Conservation (phyloP, 768 basidiomycete genomes). For the Rubroboletus satanas region DNA sequence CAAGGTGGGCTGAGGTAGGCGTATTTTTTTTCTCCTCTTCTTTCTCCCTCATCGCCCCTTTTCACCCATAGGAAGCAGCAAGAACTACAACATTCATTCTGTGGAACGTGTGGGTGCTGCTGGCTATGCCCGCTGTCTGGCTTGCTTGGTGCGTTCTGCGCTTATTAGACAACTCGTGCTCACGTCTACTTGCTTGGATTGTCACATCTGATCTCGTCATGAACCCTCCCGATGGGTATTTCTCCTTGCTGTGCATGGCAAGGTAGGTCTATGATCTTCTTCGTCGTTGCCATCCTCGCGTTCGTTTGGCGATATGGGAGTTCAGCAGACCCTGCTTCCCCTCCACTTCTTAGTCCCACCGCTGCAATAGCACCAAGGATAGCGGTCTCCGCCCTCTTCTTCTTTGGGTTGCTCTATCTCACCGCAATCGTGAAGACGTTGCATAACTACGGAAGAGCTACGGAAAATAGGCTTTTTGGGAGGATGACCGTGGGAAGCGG, state of each 20-base stretch:
- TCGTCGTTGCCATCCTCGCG: slow-evolving; percentile 57
- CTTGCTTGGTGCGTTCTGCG: slow-evolving; percentile 52
- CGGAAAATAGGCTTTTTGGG: background rate
- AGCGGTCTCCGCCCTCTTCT: slow-evolving; percentile 49
- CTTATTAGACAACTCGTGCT: background rate
- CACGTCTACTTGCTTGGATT: background rate
- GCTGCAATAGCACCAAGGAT: slow-evolving; percentile 52
- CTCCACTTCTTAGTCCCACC: slow-evolving; percentile 34
- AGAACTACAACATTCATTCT: slow-evolving; percentile 42
- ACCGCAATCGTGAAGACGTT: slow-evolving; percentile 59
- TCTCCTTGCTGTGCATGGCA: background rate
- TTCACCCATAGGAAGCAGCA: slow-evolving; percentile 49
- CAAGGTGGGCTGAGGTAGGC: slow-evolving; percentile 68
- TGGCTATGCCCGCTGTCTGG: slow-evolving; percentile 67
- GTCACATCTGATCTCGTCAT: background rate
- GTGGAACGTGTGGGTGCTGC: slow-evolving; percentile 69
- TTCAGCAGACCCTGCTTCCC: slow-evolving; percentile 34
- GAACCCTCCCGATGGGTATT: background rate
- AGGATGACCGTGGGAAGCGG: background rate
- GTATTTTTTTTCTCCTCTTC: background rate
- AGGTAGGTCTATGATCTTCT: slow-evolving; percentile 62
- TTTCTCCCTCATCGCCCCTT: background rate
- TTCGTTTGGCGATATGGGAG: slow-evolving; percentile 67
- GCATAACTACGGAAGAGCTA: slow-evolving; percentile 47
- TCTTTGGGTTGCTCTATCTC: slow-evolving; percentile 60